phyloP scores from a whole-genome alignment of 2,329 filamentous ascomycete species.

The Diaporthe vexans region DNA sequence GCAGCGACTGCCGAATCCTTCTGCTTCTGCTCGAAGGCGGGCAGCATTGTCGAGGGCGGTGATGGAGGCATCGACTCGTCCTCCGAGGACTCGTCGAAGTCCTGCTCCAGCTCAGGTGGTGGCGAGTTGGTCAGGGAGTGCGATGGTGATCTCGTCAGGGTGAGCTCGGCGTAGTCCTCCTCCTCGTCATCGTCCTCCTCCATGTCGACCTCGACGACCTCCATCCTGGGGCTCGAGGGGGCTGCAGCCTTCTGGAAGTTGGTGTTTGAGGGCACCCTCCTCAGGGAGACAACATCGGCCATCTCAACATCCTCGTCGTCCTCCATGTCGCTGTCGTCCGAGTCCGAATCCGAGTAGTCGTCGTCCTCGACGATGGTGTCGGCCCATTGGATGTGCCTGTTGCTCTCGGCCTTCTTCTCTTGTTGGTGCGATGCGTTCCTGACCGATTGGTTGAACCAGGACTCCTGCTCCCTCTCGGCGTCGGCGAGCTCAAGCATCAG shows the following conservation, averaged over 20 bases:
- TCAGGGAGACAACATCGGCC: conserved; percentile 62
- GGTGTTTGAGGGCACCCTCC: conserved; percentile 59
- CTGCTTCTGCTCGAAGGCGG: conserved; percentile 73
- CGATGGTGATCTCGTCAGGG: conserved; percentile 77
- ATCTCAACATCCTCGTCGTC: conserved; percentile 73
- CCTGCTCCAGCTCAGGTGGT: conserved; percentile 78
- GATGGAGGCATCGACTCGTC: conserved; percentile 82
- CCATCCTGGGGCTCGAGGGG: conserved; percentile 54
- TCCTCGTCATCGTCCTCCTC: conserved; percentile 72
- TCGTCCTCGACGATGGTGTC: conserved; percentile 83
- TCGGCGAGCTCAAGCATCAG: conserved; percentile 92
- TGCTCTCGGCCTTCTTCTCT: conserved; percentile 64
- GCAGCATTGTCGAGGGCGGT: conserved; percentile 70
- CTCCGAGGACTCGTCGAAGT: conserved; percentile 76
- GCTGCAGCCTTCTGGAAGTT: conserved; percentile 46
- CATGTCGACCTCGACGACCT: conserved; percentile 55
- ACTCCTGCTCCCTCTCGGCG: conserved; percentile 94
- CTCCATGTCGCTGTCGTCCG: conserved; percentile 59
- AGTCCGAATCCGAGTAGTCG: conserved; percentile 68
- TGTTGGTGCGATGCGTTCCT: conserved; percentile 69
- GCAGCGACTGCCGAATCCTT: conserved; percentile 54
- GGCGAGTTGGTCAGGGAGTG: conserved; percentile 65
- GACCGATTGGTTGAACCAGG: conserved; percentile 97
- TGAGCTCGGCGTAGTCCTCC: conserved; percentile 72
- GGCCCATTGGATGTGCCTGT: conserved; percentile 89